These are phyloP conservation scores for Codiaeum variegatum DNA, from an alignment of 441 rosid genomes.

Conservation along the genomic window DNA sequence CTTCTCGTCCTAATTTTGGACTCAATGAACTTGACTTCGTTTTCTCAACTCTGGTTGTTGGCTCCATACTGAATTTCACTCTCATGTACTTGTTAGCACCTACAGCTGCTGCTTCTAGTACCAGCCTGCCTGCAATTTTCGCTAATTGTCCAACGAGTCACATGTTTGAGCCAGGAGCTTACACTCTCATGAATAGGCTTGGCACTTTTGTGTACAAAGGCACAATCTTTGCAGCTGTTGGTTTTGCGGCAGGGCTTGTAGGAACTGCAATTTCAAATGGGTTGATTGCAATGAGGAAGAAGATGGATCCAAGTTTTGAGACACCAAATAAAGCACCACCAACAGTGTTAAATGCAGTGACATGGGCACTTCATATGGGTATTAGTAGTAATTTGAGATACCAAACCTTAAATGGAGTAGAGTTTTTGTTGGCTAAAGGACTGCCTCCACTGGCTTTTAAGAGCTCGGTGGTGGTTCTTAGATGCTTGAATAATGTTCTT, in stretches of 20 bases:
- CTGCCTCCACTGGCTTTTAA: slow-evolving; percentile 59
- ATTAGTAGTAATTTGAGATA: slow-evolving; percentile 87
- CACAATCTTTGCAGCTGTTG: slow-evolving; percentile 71
- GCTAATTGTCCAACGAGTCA: slow-evolving; percentile 71
- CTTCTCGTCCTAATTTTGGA: slow-evolving; percentile 93
- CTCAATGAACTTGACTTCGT: slow-evolving; percentile 90
- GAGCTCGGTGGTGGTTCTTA: slow-evolving; percentile 67
- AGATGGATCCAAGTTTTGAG: slow-evolving; percentile 86
- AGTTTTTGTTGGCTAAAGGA: slow-evolving; percentile 49
- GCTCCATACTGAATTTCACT: slow-evolving; percentile 80
- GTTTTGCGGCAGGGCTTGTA: slow-evolving; percentile 86
- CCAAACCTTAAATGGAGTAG: slow-evolving; percentile 66
- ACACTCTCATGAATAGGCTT: slow-evolving; percentile 41
- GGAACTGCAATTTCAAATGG: slow-evolving; percentile 86
- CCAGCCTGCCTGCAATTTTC: slow-evolving; percentile 56
- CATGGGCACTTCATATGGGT: slow-evolving; percentile 97
- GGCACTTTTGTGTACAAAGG: slow-evolving; percentile 85
- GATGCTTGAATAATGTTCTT: slow-evolving; percentile 72
- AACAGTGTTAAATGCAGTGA: slow-evolving; percentile 66
- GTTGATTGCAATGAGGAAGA: slow-evolving; percentile 78
- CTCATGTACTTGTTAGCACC: slow-evolving; percentile 94
- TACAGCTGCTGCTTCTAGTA: slow-evolving; percentile 41
- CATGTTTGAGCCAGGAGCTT: slow-evolving; percentile 80
- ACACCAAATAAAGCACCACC: slow-evolving; percentile 94
- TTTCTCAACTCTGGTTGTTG: slow-evolving; percentile 84